phyloP scores from a whole-genome alignment of 2,329 filamentous ascomycete genomes.

The Ophiostoma angusticollis region DNA sequence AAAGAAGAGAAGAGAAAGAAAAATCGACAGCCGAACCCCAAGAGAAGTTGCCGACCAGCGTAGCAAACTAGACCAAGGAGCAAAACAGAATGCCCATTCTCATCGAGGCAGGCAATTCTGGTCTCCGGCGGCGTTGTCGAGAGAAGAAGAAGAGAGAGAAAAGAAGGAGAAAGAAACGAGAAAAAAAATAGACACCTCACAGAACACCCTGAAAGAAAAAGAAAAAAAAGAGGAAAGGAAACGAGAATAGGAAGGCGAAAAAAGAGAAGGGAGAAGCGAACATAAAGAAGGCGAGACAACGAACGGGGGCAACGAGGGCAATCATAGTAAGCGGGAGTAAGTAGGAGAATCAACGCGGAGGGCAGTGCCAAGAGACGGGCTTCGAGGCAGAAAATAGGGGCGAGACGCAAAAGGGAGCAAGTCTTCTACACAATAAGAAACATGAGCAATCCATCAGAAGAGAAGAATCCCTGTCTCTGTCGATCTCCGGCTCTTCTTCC shows the following conservation, averaged over 20 bases:
- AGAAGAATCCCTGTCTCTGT: not conserved
- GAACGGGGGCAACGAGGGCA: not conserved
- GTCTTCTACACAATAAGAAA: no score
- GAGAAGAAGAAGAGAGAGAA: not conserved
- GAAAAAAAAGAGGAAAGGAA: not conserved
- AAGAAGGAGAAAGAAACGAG: not conserved
- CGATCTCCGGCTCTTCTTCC: not conserved
- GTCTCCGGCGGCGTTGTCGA: constrained; percentile 1
- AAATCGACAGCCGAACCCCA: not conserved
- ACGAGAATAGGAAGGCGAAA: not conserved
- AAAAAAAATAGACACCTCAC: not conserved
- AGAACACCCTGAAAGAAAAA: no score
- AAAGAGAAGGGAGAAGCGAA: not conserved
- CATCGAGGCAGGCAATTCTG: not conserved
- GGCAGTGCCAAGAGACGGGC: no score
- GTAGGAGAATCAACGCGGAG: no score
- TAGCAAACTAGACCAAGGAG: constrained; percentile 1
- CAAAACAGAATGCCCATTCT: constrained; percentile 9
- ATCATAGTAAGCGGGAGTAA: no score
- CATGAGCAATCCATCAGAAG: not conserved
- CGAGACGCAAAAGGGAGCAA: no score
- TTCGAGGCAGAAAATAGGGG: no score
- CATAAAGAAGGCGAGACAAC: not conserved
- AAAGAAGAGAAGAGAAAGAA: not conserved
- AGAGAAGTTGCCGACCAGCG: constrained; percentile 7